Conservation (phyloP, 1,139 yeast species). For the Sugiyamaella xylanicola region DNA sequence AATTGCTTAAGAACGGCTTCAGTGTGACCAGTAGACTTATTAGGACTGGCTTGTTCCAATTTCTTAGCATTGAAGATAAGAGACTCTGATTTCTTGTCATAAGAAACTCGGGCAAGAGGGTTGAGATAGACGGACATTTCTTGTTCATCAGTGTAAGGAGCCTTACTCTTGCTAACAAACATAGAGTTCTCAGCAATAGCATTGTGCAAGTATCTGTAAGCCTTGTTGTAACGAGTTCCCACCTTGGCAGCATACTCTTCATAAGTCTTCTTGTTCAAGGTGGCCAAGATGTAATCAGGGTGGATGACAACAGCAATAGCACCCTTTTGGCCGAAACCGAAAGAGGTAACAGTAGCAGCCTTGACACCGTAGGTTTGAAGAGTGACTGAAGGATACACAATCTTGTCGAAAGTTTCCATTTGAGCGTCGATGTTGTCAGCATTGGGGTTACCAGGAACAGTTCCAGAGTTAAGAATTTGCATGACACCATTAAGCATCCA, state of each 20-base stretch:
- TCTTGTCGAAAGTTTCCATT: constrained; percentile 81
- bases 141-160: constrained; percentile 87
- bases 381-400: constrained; percentile 91
- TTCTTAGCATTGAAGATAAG: constrained; percentile 53
- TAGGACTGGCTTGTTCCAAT: constrained; percentile 37
- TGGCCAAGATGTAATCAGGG: constrained; percentile 90
- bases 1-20: constrained; percentile 43
- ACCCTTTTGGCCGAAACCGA: constrained; percentile 99
- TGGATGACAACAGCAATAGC: constrained; percentile 91
- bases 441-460: constrained; percentile 98
- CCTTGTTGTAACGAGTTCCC: constrained; percentile 77
- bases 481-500: constrained; percentile 99
- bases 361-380: constrained; percentile 95
- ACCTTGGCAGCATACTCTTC: constrained; percentile 72
- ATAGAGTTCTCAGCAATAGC: constrained; percentile 89
- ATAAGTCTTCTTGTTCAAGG: constrained; percentile 71
- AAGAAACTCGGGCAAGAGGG: constrained; percentile 84
- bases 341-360: constrained; percentile 95
- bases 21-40: constrained; percentile 44
- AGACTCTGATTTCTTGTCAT: constrained; percentile 52
- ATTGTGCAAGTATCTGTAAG: constrained; percentile 95
- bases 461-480: constrained; percentile 87
- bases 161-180: constrained; percentile 89
- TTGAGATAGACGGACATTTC: constrained; percentile 91
- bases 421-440: constrained; percentile 92